Base-by-base conservation (phyloP, 2,329 filamentous ascomycete genomes). In the Rugonectria rugulosa region DNA sequence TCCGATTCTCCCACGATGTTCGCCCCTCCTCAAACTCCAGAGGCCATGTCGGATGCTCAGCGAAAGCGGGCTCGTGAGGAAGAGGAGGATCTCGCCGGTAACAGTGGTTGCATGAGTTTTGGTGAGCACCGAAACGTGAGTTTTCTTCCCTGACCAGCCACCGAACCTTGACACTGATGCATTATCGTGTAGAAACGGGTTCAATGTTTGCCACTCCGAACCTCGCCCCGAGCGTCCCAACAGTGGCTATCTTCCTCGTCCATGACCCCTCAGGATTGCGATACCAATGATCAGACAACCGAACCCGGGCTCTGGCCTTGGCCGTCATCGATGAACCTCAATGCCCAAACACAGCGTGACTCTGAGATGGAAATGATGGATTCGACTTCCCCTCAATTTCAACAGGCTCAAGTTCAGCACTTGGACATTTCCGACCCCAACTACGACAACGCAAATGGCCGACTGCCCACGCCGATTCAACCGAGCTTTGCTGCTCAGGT, bases 391-490 rank as follows among this genome's bases (percentile, higher is more conserved):
- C 63, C 43, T 8, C 36, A 56, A 17, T 24, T 56, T 10, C 61
- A 61, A 8, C 43, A 57, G 6, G 8, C 37, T 4, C 26, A 41
- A 14, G 36, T 21, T n/a, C 40, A 49, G 12, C 44, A 45, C 40
- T 24, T 49, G 15, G 55, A 59, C 9, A 15, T 48, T 17, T 53
- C 61, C 51, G 49, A 62, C 21, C 47, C 52, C 48, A 61, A 64
- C 23, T 56, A 57, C 50, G 66, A 63, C 42, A 61, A 63, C 15
- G 46, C 73, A 40, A 74, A 74, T 17, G 76, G 77, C 53, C 81
- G 83, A 42, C 79, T 86, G 70, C 83, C 83, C 3, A 86, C 84
- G 2, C 83, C 83, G 2, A 85, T 86, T n/a, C 79, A 85, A 60
- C 80, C 81, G 56, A 82, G 73, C 45, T 86, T 86, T 64, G 79